Conservation (phyloP, 208 protist species). For the Leishmania lainsoni region DNA sequence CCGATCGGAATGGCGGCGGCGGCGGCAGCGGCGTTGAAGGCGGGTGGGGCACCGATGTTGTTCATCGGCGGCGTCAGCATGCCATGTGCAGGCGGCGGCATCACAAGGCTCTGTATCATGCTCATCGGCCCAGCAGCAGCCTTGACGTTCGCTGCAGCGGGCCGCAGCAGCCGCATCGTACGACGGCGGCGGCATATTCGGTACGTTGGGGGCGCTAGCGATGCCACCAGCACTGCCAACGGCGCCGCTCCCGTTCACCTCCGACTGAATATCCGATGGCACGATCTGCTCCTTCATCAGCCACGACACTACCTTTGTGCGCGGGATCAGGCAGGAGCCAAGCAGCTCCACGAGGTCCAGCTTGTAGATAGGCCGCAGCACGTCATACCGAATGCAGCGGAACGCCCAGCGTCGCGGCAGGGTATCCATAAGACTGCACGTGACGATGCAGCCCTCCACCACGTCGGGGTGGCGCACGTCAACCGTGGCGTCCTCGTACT, state of each 20-base stretch:
- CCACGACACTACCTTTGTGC: slow-evolving; percentile 71
- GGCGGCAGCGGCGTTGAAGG: background rate
- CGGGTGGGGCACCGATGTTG: background rate
- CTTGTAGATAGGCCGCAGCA: slow-evolving; percentile 75
- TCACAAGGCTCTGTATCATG: background rate
- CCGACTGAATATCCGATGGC: slow-evolving; percentile 33
- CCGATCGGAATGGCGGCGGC: background rate
- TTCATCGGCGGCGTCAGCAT: background rate
- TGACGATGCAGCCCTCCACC: slow-evolving; percentile 76
- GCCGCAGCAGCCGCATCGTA: slow-evolving; percentile 21
- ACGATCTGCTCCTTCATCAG: slow-evolving; percentile 61
- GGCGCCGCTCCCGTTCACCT: slow-evolving; percentile 3
- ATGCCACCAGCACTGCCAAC: slow-evolving; percentile 4
- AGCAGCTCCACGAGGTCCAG: slow-evolving; percentile 69
- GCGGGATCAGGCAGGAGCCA: slow-evolving; percentile 64
- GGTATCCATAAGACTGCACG: slow-evolving; percentile 66
- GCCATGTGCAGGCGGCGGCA: background rate
- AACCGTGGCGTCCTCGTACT: slow-evolving; percentile 70
- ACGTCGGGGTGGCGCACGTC: slow-evolving; percentile 71
- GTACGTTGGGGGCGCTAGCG: slow-evolving; percentile 9
- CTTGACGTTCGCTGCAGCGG: slow-evolving; percentile 2
- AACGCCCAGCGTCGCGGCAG: slow-evolving; percentile 51
- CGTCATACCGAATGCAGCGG: slow-evolving; percentile 71
- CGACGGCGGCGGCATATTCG: slow-evolving; percentile 28
- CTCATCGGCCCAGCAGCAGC: background rate